These are phyloP conservation scores for Massariosphaeria phaeospora DNA, from an alignment of 495 filamentous ascomycete species.

Conservation along the genomic window DNA sequence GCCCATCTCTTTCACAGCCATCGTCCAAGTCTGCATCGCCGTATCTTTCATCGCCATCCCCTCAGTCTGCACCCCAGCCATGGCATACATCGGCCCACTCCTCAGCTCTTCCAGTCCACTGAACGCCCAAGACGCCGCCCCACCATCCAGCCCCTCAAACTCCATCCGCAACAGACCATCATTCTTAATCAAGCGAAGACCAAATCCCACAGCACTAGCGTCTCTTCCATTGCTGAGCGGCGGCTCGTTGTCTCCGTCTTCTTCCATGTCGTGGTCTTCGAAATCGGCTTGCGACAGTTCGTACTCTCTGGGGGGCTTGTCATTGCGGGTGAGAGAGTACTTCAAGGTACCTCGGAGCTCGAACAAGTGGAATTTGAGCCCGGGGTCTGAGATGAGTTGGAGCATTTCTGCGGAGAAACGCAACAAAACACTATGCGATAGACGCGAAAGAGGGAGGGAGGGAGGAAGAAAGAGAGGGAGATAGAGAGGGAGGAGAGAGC, in stretches of 20 bases:
- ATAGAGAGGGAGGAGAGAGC: too few species aligned
- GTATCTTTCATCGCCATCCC: too few species aligned
- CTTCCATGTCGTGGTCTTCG: not conserved
- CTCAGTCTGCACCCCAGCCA: too few species aligned
- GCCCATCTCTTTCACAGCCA: too few species aligned
- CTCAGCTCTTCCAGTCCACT: not conserved
- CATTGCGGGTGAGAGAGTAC: not conserved
- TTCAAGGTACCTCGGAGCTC: not conserved
- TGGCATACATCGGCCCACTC: not conserved
- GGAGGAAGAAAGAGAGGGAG: too few species aligned
- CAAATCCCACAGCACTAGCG: not conserved
- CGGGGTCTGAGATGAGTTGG: not conserved
- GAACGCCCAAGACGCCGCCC: not conserved
- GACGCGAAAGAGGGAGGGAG: too few species aligned
- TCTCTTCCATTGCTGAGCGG: not conserved
- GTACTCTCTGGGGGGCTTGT: not conserved
- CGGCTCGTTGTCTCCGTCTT: not conserved
- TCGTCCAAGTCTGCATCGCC: too few species aligned
- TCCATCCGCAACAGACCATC: not conserved
- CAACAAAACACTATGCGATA: too few species aligned
- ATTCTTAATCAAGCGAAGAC: not conserved
- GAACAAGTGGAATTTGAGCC: not conserved
- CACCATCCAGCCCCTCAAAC: not conserved
- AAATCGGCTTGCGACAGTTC: conserved; percentile 5
- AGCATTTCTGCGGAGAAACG: too few species aligned